Conservation (phyloP, 768 basidiomycete genomes). For the Peribolospora kevripleyi region DNA sequence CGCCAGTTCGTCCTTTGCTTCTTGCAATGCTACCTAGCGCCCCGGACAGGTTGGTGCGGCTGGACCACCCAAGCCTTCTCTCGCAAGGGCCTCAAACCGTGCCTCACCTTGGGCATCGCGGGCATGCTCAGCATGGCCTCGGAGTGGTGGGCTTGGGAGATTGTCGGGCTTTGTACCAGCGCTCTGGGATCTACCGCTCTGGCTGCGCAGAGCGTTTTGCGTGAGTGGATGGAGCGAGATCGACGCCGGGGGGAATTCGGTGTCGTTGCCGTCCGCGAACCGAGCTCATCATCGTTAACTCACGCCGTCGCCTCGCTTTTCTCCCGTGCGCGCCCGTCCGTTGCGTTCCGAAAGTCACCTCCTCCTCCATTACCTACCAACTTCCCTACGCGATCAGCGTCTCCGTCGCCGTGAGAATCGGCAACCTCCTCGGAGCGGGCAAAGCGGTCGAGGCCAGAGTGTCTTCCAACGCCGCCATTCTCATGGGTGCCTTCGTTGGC, state of each 20-base stretch:
- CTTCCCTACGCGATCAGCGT: conserved; percentile 60
- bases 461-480: conserved; percentile 37
- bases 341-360: conserved; percentile 23
- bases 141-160: conserved; percentile 98
- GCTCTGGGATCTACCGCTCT: conserved; percentile 57
- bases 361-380: conserved; percentile 52
- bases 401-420: conserved; percentile 47
- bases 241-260: no score
- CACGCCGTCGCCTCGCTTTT: conserved; percentile 11
- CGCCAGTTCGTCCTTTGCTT: conserved; percentile 18
- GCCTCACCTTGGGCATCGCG: conserved; percentile 53
- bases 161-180: conserved; percentile 23
- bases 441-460: conserved; percentile 40
- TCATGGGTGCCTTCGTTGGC: conserved; percentile 38
- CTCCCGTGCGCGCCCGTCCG: background rate
- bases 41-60: conserved; percentile 58
- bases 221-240: background rate
- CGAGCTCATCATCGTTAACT: background rate
- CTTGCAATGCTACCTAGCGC: conserved; percentile 22
- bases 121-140: conserved; percentile 56
- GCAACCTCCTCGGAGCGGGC: conserved; percentile 8
- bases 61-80: conserved; percentile 35
- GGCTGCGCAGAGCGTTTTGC: conserved; percentile 69
- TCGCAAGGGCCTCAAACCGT: conserved; percentile 33
- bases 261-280: conserved; percentile 5